These are phyloP conservation scores for Chrysoporthe cubensis DNA, from an alignment of 2,329 filamentous ascomycete species.

Conservation along the genomic window DNA sequence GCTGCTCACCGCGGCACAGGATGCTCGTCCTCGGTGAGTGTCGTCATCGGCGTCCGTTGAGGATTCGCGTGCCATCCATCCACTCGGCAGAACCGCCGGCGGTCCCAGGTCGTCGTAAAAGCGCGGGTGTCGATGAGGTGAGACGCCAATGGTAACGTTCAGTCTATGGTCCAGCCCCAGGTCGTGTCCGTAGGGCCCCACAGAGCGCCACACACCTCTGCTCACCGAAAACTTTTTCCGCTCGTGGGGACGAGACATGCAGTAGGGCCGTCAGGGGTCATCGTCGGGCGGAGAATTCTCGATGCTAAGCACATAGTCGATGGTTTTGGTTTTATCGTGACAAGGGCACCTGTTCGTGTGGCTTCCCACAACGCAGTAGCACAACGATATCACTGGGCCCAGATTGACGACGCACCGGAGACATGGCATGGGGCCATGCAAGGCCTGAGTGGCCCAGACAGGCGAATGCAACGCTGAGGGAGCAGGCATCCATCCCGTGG, in stretches of 20 bases:
- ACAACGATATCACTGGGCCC: neutral
- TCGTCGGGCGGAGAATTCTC: constrained; percentile 4
- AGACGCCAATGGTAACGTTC: neutral
- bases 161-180: neutral
- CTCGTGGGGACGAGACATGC: neutral
- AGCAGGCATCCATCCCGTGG: neutral
- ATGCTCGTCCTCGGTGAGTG: neutral
- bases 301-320: neutral
- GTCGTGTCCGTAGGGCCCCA: neutral
- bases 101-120: neutral
- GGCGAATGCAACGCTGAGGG: neutral
- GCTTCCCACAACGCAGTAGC: neutral
- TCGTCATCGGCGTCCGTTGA: neutral
- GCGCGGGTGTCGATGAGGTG: neutral
- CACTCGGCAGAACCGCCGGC: neutral
- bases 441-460: neutral
- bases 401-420: neutral
- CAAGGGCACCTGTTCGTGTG: neutral
- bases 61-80: neutral
- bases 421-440: neutral
- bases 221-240: neutral
- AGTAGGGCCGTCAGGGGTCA: neutral
- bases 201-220: too few relatives aligned
- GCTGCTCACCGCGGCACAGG: neutral
- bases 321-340: neutral